Evolutionary conservation across 305 asterid genomes (phyloP), one percentile per base, ranked within the genome.

Genomic region (Coffea humblotiana): DNA sequence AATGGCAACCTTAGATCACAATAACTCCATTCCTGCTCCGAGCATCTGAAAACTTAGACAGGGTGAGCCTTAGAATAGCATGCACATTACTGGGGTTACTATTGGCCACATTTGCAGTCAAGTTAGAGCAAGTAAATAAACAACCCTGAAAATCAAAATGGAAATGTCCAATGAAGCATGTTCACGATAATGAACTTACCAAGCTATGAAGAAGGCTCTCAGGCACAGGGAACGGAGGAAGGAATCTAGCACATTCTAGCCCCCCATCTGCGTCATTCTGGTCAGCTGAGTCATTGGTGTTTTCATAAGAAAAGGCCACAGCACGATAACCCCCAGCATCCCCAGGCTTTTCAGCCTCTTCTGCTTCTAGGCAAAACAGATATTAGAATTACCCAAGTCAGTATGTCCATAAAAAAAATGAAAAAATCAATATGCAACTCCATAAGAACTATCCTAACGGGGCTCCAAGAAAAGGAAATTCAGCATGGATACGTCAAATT

Each of bases 31-130:
- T 92, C 84, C 91, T 88, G 96, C 97, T 92, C 96, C 97, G 77
- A 88, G 97, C 91, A 91, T 95, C 97, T 95, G 99, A 94, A 92
- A 94, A 91, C 94, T 91, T 90, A 83, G 96, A 91, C 89, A 91
- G 78, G 85, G 88, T 82, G 92, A 93, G 92, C 96, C 95, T 92
- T 88, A 86, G 88, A 91, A 85, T 84, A 82, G 85, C 85, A 94
- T 75, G 82, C 68, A 83, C 89, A 82, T 79, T 90, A 87, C 85
- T 64, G 86, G 85, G 87, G 82, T 85, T 80, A 86, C 83, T 78
- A 85, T 83, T 83, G 86, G 89, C 90, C 90, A 88, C 86, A 86
- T 85, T 78, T 86, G 84, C 81, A 85, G 79, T 76, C 81, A 72
- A 67, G 88, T 90, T 86, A 86, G 89, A 90, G 83, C 82, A 77